phyloP scores from a whole-genome alignment of 768 basidiomycete genomes.

The Naganishia vaughanmartiniae region DNA sequence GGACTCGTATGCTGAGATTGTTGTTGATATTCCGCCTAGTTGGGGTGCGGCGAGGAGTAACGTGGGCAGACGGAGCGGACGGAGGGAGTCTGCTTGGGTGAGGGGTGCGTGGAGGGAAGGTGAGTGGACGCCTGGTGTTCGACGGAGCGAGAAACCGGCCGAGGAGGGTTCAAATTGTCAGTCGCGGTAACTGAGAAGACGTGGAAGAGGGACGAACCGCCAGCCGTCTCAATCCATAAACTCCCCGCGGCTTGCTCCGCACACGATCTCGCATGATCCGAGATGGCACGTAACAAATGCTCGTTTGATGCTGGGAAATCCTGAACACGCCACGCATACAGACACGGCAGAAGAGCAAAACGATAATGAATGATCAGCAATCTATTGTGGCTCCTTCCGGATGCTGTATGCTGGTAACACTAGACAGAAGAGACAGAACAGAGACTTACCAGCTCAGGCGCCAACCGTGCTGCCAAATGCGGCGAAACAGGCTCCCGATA shows the following conservation, averaged over 20 bases:
- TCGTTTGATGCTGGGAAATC: conserved; percentile 63
- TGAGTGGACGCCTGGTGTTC: conserved; percentile 66
- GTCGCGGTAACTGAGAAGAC: not conserved
- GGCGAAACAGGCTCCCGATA: conserved; percentile 90
- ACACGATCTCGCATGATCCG: conserved; percentile 62
- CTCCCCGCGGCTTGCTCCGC: conserved; percentile 54
- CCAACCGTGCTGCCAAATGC: conserved; percentile 70
- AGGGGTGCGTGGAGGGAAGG: conserved; percentile 73
- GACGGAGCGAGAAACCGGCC: too few species aligned
- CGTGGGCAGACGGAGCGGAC: conserved; percentile 81
- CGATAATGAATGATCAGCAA: too few species aligned
- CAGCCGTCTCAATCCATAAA: conserved; percentile 90
- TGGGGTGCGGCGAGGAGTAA: conserved; percentile 81
- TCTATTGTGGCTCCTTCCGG: too few species aligned
- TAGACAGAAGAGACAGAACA: too few species aligned
- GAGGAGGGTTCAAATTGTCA: too few species aligned
- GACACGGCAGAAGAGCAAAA: too few species aligned
- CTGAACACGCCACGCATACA: conserved; percentile 16
- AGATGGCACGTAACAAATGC: conserved; percentile 65
- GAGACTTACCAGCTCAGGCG: conserved; percentile 43
- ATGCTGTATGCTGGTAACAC: too few species aligned
- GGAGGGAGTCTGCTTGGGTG: conserved; percentile 79
- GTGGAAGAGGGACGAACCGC: conserved; percentile 63
- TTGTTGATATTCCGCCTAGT: conserved; percentile 90
- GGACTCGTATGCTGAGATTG: conserved; percentile 89